Conservation (phyloP, 768 basidiomycete genomes). For the Mrakia frigida region DNA sequence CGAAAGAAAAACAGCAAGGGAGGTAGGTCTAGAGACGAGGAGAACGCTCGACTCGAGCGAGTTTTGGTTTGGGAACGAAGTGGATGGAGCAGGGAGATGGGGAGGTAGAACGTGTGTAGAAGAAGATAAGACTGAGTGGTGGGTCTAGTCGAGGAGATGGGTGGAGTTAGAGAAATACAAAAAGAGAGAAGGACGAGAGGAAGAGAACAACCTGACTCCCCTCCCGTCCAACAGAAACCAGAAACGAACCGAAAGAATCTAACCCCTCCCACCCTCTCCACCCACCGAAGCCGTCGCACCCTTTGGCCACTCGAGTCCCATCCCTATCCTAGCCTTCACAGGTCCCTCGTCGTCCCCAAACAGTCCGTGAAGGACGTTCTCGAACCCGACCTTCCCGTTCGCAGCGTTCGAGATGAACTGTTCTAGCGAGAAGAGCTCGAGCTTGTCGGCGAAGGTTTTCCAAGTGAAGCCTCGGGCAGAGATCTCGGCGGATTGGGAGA, state of each 20-base stretch:
- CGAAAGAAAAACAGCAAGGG: no score
- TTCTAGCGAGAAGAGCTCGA: conserved; percentile 81
- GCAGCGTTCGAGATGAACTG: conserved; percentile 90
- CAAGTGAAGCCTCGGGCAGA: conserved; percentile 67
- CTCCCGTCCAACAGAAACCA: no score
- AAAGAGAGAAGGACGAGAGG: background rate
- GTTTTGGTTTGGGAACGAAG: background rate
- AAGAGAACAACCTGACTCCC: background rate
- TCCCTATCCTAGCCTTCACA: background rate
- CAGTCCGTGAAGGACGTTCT: conserved; percentile 73
- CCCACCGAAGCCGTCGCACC: background rate
- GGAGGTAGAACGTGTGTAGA: background rate
- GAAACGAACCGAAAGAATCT: background rate
- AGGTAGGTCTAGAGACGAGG: background rate
- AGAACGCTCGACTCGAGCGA: background rate
- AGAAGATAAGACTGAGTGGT: background rate
- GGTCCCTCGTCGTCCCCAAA: conserved; percentile 48
- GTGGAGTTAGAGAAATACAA: background rate
- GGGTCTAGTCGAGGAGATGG: background rate
- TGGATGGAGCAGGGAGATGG: background rate
- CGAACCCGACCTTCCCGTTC: conserved; percentile 80
- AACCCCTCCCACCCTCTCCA: background rate
- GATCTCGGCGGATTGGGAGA: conserved; percentile 86
- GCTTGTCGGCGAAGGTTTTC: conserved; percentile 70
- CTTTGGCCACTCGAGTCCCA: conserved; percentile 11